These are phyloP conservation scores for Cubamyces sp. DNA, from an alignment of 768 basidiomycete species.

Conservation along the genomic window DNA sequence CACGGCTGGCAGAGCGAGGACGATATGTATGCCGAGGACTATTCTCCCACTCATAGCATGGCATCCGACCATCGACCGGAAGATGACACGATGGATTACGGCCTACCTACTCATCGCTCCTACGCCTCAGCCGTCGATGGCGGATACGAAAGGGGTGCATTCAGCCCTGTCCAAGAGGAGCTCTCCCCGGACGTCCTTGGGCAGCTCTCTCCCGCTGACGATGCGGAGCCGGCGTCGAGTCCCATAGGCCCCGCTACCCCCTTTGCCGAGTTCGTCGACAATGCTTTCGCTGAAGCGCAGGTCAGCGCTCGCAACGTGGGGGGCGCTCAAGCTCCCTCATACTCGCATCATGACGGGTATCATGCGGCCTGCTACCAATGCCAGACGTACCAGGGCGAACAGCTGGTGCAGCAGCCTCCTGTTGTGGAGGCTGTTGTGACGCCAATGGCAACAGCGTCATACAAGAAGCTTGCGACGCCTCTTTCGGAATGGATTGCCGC, in stretches of 20 bases:
- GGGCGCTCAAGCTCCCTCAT: constrained; percentile 15
- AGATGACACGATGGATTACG: constrained; percentile 5
- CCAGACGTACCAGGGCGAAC: constrained; percentile 29
- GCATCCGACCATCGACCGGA: constrained; percentile 16
- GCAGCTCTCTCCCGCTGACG: constrained; percentile 61
- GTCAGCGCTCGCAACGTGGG: constrained; percentile 7
- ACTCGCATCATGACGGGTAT: constrained; percentile 31
- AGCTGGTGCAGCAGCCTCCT: constrained; percentile 40
- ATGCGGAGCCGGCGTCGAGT: constrained; percentile 62
- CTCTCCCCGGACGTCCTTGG: constrained; percentile 58
- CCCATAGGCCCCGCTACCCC: constrained; percentile 78
- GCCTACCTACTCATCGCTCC: constrained; percentile 7
- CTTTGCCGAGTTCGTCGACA: constrained; percentile 77
- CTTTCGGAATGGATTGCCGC: constrained; percentile 78
- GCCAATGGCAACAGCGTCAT: constrained; percentile 55
- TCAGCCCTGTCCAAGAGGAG: constrained; percentile 68
- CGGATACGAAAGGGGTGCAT: constrained; percentile 45
- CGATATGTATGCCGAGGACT: constrained; percentile 42
- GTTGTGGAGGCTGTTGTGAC: constrained; percentile 48
- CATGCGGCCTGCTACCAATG: constrained; percentile 36
- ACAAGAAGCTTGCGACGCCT: constrained; percentile 77
- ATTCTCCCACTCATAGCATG: constrained; percentile 31
- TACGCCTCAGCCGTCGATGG: constrained; percentile 4
- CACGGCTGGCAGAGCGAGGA: constrained; percentile 40
- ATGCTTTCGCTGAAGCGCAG: constrained; percentile 55